Evolutionary conservation across 805 yeast species (phyloP), one percentile per base, ranked within the genome.

Genomic region (Pichia eremophila): DNA sequence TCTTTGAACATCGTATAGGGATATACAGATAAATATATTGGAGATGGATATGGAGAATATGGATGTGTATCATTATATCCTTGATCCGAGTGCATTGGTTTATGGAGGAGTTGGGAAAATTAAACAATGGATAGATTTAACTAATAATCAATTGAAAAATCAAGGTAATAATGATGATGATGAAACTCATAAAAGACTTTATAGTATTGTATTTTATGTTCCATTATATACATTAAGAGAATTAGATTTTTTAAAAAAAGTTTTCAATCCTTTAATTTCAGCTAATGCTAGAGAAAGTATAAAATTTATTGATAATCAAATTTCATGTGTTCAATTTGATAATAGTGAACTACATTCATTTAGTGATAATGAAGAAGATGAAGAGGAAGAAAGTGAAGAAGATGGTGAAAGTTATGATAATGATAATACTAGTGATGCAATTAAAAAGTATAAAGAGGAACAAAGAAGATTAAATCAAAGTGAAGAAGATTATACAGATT

Each of bases 71-170:
- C 25, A 71, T 57, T 69, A 82, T 49, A 78, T 83, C 18, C 56
- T 83, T 39, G 90, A 83, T 58, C 84, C 82, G 19, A 75, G 85
- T 8, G 81, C 85, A 2, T 70, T 83, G 51, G 78, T 79, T 18
- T 62, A 54, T 43, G 75, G 81, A 46, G 91, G 88, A 2, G 68
- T 83, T 41, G 86, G 85, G 0, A 79, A 78, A 55, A 70, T 83
- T 57, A 78, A 78, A 58, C 65, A 78, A 55, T 83, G 89, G 89
- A 69, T 73, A 49, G 46, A 45, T 10, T 22, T 37, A 3, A 11
- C 44, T 3, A 44, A 67, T 4, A 60, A 40, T 11, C 22, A 17
- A 84, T 0, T 7, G 8, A 78, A 78, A 55, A 70, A 83, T 57
- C 77, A 77, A 19, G 4, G 22, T 57, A 64, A 77, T 54, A 82